Percentiles rank a stretch among this genome's conserved stretches.
Conservation (phyloP, 2,329 filamentous ascomycete species). For the Xylariaceae sp. region DNA sequence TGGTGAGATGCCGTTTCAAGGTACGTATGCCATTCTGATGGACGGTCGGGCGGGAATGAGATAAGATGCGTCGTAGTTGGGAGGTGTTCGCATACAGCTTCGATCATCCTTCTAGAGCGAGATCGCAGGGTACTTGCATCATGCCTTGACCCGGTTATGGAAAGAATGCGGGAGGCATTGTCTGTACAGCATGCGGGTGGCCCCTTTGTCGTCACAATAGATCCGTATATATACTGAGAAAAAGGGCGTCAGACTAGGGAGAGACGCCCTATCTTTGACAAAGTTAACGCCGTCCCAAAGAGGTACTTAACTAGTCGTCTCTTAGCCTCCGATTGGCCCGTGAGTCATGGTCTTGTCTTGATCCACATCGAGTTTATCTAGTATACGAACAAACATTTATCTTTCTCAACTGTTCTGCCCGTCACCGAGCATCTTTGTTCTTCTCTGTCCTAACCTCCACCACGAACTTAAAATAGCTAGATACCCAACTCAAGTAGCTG, state of each 20-base stretch:
- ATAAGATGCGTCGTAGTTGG: not conserved
- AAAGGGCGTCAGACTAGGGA: slow-evolving; percentile 10
- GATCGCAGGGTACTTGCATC: slow-evolving; percentile 20
- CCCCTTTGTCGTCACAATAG: slow-evolving; percentile 11
- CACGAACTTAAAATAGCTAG: too few species aligned
- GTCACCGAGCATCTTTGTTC: not conserved
- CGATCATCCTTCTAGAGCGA: slow-evolving; percentile 11
- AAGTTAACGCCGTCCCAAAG: slow-evolving; percentile 4
- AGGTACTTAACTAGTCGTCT: slow-evolving; percentile 10
- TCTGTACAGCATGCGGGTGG: slow-evolving; percentile 1
- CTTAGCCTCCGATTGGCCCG: slow-evolving; percentile 24
- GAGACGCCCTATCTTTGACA: slow-evolving; percentile 26
- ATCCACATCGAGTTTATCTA: slow-evolving; percentile 18
- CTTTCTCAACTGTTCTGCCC: slow-evolving; percentile 6
- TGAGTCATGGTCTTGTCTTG: slow-evolving; percentile 25
- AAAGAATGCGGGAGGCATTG: slow-evolving; percentile 6
- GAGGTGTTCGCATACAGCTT: not conserved
- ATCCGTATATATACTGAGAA: slow-evolving; percentile 7
- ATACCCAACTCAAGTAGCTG: too few species aligned
- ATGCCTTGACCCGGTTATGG: slow-evolving; percentile 12
- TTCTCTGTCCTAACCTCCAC: too few species aligned
- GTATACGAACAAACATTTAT: slow-evolving; percentile 21
- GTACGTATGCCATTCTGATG: slow-evolving; percentile 6
- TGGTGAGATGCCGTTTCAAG: slow-evolving; percentile 17
- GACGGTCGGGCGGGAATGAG: slow-evolving; percentile 3